Percentiles rank a stretch among this genome's conserved stretches.
These are phyloP conservation scores for Diaporthe sp. DNA, from an alignment of 2,329 filamentous ascomycete species.

Conservation along the genomic window DNA sequence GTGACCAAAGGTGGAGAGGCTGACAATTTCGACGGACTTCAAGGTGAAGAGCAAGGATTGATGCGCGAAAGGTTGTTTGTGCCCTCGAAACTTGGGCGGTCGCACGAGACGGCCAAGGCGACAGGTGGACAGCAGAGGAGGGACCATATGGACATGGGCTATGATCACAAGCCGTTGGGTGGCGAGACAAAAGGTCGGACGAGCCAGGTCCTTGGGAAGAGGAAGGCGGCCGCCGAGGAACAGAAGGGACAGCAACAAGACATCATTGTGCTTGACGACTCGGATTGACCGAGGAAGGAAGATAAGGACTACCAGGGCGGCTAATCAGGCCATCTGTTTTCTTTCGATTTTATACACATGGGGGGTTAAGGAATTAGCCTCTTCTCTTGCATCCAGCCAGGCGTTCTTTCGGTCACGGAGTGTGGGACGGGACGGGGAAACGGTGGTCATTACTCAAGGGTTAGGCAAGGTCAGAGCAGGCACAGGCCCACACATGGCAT, in stretches of 20 bases:
- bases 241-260: background rate
- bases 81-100: background rate
- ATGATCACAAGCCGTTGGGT: too few relatives aligned
- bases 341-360: background rate
- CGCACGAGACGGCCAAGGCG: background rate
- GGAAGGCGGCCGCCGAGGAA: background rate
- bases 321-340: background rate
- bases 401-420: slow-evolving; percentile 28
- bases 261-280: background rate
- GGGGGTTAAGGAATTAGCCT: background rate
- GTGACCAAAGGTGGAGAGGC: slow-evolving; percentile 43
- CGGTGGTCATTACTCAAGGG: background rate
- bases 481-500: background rate
- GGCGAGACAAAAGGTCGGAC: background rate
- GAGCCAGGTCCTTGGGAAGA: background rate
- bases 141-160: background rate
- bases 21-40: background rate
- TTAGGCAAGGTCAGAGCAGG: background rate
- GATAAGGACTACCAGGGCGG: background rate
- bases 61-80: background rate
- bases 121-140: background rate
- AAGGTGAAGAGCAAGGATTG: background rate
- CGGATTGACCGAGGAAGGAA: background rate
- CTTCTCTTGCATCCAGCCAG: slow-evolving; percentile 33
- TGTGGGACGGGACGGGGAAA: background rate